Conservation (phyloP, 345 rosid genomes). For the Gossypium bickii region DNA sequence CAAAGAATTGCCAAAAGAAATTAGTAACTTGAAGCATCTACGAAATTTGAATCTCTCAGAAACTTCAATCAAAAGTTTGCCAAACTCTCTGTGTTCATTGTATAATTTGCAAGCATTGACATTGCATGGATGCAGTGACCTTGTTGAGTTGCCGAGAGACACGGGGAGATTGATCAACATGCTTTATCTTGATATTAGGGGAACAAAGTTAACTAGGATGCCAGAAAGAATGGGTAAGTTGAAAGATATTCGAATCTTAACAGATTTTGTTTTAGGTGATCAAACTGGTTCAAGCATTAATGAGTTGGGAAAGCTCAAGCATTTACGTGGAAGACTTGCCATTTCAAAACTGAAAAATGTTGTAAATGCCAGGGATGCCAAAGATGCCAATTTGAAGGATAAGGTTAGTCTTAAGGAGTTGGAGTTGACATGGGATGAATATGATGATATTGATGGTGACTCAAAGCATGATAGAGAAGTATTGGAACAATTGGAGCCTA, state of each 20-base stretch:
- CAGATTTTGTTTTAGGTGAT: slow-evolving; percentile 30
- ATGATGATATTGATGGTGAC: background rate
- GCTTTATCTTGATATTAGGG: slow-evolving; percentile 27
- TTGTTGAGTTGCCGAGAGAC: slow-evolving; percentile 28
- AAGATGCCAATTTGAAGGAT: background rate
- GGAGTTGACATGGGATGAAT: background rate
- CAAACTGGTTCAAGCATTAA: slow-evolving; percentile 25
- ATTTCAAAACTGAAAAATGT: slow-evolving; percentile 32
- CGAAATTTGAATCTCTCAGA: slow-evolving; percentile 4
- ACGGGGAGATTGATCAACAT: slow-evolving; percentile 33
- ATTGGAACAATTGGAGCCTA: background rate
- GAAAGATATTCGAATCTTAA: slow-evolving; percentile 28
- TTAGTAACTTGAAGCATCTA: slow-evolving; percentile 6
- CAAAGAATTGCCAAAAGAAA: background rate
- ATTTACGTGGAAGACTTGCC: slow-evolving; percentile 32
- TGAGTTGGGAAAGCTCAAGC: slow-evolving; percentile 29
- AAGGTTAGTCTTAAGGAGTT: background rate
- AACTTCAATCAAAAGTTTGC: slow-evolving; percentile 7
- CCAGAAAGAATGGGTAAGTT: slow-evolving; percentile 31
- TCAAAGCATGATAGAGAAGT: background rate
- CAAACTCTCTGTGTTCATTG: slow-evolving; percentile 13
- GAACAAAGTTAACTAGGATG: slow-evolving; percentile 24
- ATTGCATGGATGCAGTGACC: slow-evolving; percentile 21
- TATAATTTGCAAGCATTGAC: slow-evolving; percentile 32
- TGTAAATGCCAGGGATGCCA: background rate